A percentile compares a stretch with the other conserved stretches of the same genome.
These are phyloP conservation scores for Cornus controversa DNA, from an alignment of 148 eudicot genomes.

Conservation along the genomic window DNA sequence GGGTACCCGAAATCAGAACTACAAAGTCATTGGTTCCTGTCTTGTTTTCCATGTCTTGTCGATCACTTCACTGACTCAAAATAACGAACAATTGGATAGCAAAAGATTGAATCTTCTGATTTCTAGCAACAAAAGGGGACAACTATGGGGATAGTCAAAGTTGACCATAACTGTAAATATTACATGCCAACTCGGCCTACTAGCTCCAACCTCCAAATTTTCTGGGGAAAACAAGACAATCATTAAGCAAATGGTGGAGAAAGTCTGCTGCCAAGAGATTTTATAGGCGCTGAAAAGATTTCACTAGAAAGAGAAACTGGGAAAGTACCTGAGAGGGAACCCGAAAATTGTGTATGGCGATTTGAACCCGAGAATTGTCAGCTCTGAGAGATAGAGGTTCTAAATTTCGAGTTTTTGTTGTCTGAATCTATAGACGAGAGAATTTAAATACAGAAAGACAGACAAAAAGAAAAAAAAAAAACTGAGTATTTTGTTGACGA, in stretches of 20 bases:
- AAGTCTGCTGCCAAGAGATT: no score
- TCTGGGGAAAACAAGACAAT: no score
- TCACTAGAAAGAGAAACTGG: no score
- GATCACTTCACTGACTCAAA: slow-evolving; percentile 3
- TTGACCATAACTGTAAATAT: no score
- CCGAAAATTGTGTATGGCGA: not conserved
- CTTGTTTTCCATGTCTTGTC: slow-evolving; percentile 15
- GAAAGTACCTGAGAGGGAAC: no score
- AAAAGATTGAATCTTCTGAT: not conserved
- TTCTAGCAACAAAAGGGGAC: not conserved
- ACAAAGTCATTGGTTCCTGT: slow-evolving; percentile 22
- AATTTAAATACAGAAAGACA: not conserved
- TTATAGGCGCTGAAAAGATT: no score
- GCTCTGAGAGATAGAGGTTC: not conserved
- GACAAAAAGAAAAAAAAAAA: not conserved
- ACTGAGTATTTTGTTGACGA: not conserved
- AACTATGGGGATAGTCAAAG: not conserved
- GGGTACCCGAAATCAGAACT: slow-evolving; percentile 24
- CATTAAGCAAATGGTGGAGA: no score
- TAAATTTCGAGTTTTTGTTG: not conserved
- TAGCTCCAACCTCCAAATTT: no score
- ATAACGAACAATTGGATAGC: not conserved
- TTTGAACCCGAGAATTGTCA: not conserved
- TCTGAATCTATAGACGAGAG: not conserved
- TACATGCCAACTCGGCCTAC: no score